phyloP scores from a whole-genome alignment of 1,139 yeast species.

The Suhomyces terraborum region DNA sequence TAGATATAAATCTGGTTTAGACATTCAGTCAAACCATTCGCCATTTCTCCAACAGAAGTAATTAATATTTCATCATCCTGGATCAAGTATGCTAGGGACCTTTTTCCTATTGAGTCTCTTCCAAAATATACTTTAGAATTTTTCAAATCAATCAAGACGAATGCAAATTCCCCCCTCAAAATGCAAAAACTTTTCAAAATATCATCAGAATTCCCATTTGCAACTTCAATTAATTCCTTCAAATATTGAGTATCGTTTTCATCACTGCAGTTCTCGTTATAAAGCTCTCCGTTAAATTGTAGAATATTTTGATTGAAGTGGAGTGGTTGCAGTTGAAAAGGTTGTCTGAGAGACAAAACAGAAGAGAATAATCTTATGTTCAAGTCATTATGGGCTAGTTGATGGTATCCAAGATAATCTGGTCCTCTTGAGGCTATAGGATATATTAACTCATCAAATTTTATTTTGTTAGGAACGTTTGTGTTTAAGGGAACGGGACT shows the following conservation, averaged over 20 bases:
- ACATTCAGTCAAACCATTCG: conserved; percentile 50
- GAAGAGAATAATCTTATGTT: conserved; percentile 56
- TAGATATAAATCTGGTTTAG: conserved; percentile 47
- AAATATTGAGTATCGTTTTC: conserved; percentile 40
- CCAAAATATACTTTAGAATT: conserved; percentile 64
- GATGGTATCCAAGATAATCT: conserved; percentile 18
- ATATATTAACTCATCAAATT: conserved; percentile 9
- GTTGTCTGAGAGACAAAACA: conserved; percentile 75
- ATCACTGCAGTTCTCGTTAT: conserved; percentile 53
- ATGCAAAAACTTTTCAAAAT: conserved; percentile 35
- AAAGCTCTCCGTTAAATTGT: conserved; percentile 90
- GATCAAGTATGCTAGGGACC: conserved; percentile 61
- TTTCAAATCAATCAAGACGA: conserved; percentile 45
- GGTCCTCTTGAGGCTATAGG: conserved; percentile 26
- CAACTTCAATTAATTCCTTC: conserved; percentile 18
- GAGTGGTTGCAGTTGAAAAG: conserved; percentile 73
- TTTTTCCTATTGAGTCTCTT: conserved; percentile 78
- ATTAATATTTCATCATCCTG: conserved; percentile 40
- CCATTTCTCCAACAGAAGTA: conserved; percentile 44
- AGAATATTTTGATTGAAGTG: conserved; percentile 30
- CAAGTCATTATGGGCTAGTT: conserved; percentile 14
- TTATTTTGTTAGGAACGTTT: not conserved
- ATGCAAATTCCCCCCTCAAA: conserved; percentile 84
- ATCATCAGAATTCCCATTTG: conserved; percentile 25
- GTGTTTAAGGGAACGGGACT: not conserved